A percentile compares a stretch with the other conserved stretches of the same genome.
Evolutionary conservation across 768 basidiomycete species (phyloP).

Genomic region (Amanita polypyramis): DNA sequence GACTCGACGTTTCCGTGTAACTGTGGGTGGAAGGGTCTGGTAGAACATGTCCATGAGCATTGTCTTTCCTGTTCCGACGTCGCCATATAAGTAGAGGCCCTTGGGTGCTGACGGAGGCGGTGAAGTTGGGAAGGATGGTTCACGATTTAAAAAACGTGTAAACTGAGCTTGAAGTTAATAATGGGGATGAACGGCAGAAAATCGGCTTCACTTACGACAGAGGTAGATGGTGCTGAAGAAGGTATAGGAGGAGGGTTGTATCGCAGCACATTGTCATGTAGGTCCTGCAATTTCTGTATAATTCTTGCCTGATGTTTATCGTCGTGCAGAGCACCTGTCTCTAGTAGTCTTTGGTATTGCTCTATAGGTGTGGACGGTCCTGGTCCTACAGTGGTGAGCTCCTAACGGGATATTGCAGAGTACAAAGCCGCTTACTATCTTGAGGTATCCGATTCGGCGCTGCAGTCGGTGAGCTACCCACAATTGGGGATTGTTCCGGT

Average conservation of each 20-base stretch:
- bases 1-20: conserved; percentile 73
- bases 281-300: conserved; percentile 67
- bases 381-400: conserved; percentile 10
- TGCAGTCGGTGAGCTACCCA: background rate
- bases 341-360: conserved; percentile 36
- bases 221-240: conserved; percentile 25
- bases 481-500: conserved; percentile 14
- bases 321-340: conserved; percentile 43
- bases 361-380: conserved; percentile 28
- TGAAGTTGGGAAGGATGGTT: conserved; percentile 22
- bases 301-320: conserved; percentile 84
- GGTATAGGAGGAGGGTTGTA: conserved; percentile 67
- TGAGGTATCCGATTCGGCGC: background rate
- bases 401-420: conserved; percentile 11
- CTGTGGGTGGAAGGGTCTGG: conserved; percentile 58
- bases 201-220: conserved; percentile 26
- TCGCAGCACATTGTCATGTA: conserved; percentile 58
- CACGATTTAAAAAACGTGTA: conserved; percentile 34
- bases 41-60: conserved; percentile 99
- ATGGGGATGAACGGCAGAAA: conserved; percentile 12
- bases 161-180: conserved; percentile 25
- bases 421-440: conserved; percentile 9
- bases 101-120: conserved; percentile 56
- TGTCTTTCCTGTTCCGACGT: conserved; percentile 95
- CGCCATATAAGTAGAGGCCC: conserved; percentile 91